Conservation (phyloP, 2,329 filamentous ascomycete species). For the Cadophora gregata region DNA sequence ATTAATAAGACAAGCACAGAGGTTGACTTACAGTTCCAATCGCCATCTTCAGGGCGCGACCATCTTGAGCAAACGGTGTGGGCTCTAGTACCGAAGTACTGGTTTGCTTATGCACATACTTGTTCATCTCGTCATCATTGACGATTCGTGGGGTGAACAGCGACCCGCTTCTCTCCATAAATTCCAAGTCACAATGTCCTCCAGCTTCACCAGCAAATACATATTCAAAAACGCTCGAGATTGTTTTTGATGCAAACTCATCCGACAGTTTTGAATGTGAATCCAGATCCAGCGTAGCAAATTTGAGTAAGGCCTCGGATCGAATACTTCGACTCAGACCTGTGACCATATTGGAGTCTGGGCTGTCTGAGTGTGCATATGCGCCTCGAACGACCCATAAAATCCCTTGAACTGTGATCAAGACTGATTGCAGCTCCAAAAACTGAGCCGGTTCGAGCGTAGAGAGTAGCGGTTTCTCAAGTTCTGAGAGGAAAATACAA, state of each 20-base stretch:
- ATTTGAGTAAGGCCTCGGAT: constrained; percentile 39
- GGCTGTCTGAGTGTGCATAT: constrained; percentile 44
- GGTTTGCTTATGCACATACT: constrained; percentile 38
- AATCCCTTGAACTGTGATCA: constrained; percentile 48
- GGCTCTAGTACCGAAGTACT: constrained; percentile 30
- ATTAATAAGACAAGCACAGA: not conserved
- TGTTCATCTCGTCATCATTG: constrained; percentile 41
- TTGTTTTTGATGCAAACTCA: constrained; percentile 32
- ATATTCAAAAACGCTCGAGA: constrained; percentile 33
- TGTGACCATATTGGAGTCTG: constrained; percentile 40
- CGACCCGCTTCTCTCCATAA: constrained; percentile 40
- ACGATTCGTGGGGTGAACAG: constrained; percentile 38
- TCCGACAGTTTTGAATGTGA: constrained; percentile 44
- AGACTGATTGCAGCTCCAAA: constrained; percentile 48
- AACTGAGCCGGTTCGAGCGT: constrained; percentile 51
- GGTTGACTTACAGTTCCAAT: constrained; percentile 29
- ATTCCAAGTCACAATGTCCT: constrained; percentile 38
- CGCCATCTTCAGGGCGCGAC: constrained; percentile 35
- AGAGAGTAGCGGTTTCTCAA: constrained; percentile 47
- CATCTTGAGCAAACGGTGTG: constrained; percentile 31
- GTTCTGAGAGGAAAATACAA: constrained; percentile 56
- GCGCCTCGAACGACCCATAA: constrained; percentile 57
- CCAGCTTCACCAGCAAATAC: constrained; percentile 29
- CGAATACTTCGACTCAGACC: constrained; percentile 41
- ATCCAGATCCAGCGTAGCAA: constrained; percentile 41